A percentile compares a stretch with the other conserved stretches of the same genome.
These are phyloP conservation scores for Salix arbutifolia DNA, from an alignment of 345 rosid genomes.

Conservation along the genomic window DNA sequence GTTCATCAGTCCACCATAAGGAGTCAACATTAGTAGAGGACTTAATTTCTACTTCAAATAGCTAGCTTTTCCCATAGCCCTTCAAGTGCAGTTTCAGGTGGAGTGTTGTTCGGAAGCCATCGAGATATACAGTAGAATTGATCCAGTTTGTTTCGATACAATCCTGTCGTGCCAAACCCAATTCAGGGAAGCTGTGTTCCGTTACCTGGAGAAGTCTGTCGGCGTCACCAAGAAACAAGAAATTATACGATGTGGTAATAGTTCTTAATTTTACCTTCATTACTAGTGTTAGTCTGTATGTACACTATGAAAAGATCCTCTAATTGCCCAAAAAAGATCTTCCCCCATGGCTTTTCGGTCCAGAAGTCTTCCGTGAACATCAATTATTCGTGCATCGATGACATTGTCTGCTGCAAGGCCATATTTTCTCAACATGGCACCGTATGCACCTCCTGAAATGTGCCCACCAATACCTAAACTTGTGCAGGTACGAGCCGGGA, in stretches of 20 bases:
- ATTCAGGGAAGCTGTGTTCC: slow-evolving; percentile 26
- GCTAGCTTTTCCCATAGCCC: neutral
- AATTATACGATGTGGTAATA: neutral
- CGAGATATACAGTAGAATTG: neutral
- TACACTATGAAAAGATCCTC: slow-evolving; percentile 51
- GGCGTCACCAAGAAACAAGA: slow-evolving; percentile 12
- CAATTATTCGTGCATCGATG: slow-evolving; percentile 55
- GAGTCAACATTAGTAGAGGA: slow-evolving; percentile 18
- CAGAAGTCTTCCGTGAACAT: slow-evolving; percentile 44
- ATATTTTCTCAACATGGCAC: slow-evolving; percentile 63
- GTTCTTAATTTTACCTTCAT: neutral
- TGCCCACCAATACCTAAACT: slow-evolving; percentile 36
- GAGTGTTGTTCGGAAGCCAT: slow-evolving; percentile 4
- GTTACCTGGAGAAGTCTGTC: slow-evolving; percentile 17
- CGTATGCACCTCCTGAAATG: slow-evolving; percentile 31
- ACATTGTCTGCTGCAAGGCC: slow-evolving; percentile 74
- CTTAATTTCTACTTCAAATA: neutral
- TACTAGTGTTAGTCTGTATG: slow-evolving; percentile 3
- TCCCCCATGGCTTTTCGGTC: slow-evolving; percentile 59
- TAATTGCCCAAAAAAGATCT: slow-evolving; percentile 32
- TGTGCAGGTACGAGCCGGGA: slow-evolving; percentile 56
- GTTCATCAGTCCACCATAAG: slow-evolving; percentile 25
- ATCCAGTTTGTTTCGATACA: slow-evolving; percentile 26
- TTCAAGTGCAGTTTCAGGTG: slow-evolving; percentile 13
- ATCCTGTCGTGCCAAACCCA: slow-evolving; percentile 17